Conservation (phyloP, 441 rosid species). For the Populus hybrid region DNA sequence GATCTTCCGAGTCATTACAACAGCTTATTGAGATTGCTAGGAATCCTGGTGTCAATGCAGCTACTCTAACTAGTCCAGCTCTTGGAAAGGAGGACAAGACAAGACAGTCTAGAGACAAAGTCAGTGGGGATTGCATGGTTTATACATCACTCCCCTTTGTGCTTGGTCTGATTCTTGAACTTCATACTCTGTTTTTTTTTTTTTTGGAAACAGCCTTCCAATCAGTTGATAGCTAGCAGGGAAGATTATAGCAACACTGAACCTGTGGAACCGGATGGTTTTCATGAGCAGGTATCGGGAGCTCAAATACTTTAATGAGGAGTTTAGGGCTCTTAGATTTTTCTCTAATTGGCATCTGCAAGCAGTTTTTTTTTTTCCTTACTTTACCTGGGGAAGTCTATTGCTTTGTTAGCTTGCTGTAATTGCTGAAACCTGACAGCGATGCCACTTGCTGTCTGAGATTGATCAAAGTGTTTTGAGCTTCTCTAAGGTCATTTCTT, state of each 20-base stretch:
- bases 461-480: background rate
- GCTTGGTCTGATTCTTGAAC: slow-evolving; percentile 3
- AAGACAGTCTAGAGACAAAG: slow-evolving; percentile 68
- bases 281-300: slow-evolving; percentile 63
- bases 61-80: slow-evolving; percentile 39
- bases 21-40: slow-evolving; percentile 77
- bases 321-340: too few relatives aligned
- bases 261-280: slow-evolving; percentile 71
- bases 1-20: slow-evolving; percentile 73
- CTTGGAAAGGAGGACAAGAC: slow-evolving; percentile 69
- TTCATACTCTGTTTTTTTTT: slow-evolving; percentile 16
- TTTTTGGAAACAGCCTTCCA: slow-evolving; percentile 40
- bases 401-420: background rate
- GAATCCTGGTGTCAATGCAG: slow-evolving; percentile 55
- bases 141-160: background rate
- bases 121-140: slow-evolving; percentile 18
- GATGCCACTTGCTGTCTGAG: background rate
- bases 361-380: too few relatives aligned
- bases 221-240: slow-evolving; percentile 35
- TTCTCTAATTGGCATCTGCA: too few relatives aligned
- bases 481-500: background rate
- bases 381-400: background rate
- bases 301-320: background rate
- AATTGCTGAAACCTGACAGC: background rate
- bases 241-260: slow-evolving; percentile 60